These are phyloP conservation scores for Trichoderma hamatum DNA, from an alignment of 2,329 filamentous ascomycete species.

Conservation along the genomic window DNA sequence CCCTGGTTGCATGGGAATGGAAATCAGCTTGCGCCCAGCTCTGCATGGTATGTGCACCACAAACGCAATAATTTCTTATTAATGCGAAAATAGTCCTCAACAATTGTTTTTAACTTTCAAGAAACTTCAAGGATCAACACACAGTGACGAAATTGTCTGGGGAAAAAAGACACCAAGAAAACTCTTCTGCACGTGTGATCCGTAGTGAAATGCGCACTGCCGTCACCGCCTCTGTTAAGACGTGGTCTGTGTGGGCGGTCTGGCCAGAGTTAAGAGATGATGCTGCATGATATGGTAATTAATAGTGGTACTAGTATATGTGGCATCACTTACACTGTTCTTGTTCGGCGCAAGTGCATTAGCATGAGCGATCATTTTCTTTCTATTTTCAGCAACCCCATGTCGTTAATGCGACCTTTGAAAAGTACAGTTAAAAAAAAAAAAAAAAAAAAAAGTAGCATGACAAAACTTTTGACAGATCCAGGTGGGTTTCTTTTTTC, in stretches of 20 bases:
- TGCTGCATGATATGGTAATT: constrained; percentile 2
- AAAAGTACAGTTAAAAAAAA: no score
- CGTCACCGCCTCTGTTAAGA: constrained; percentile 18
- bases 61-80: neutral
- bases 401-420: constrained; percentile 12
- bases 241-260: neutral
- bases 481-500: neutral
- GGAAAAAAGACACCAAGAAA: neutral
- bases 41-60: neutral
- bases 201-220: neutral
- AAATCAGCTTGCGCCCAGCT: constrained; percentile 1
- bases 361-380: constrained; percentile 20
- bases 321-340: no score
- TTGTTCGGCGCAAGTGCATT: constrained; percentile 19
- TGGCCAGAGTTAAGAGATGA: neutral
- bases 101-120: neutral
- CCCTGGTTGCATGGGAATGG: neutral
- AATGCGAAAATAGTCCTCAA: neutral
- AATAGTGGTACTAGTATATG: neutral
- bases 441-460: neutral
- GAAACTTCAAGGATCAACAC: neutral
- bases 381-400: constrained; percentile 13
- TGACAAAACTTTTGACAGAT: constrained; percentile 18
- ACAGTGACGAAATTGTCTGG: neutral
- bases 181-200: neutral